A percentile compares a stretch with the other conserved stretches of the same genome.
phyloP scores from a whole-genome alignment of 2,329 filamentous ascomycete species.

The Sclerotinia glacialis region DNA sequence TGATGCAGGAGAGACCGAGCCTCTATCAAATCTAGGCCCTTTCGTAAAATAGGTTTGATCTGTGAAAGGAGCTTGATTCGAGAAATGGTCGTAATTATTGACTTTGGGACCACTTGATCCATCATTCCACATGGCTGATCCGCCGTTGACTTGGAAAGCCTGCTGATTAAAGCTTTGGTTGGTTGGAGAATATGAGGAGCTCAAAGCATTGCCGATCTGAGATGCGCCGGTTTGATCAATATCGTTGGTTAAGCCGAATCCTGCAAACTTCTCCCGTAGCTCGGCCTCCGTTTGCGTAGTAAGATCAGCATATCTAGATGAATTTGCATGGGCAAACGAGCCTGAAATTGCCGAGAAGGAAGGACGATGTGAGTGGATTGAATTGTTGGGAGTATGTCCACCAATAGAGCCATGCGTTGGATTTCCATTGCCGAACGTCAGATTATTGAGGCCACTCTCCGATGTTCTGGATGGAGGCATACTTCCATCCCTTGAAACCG shows the following conservation, averaged over 20 bases:
- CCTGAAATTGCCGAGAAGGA: constrained; percentile 46
- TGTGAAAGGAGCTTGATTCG: constrained; percentile 34
- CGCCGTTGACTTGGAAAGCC: constrained; percentile 29
- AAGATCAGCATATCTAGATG: constrained; percentile 36
- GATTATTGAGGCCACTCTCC: constrained; percentile 42
- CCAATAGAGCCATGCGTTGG: constrained; percentile 35
- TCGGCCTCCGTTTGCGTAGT: constrained; percentile 33
- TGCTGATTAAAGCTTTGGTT: constrained; percentile 32
- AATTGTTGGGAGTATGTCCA: constrained; percentile 45
- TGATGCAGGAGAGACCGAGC: constrained; percentile 36
- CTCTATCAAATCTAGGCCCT: constrained; percentile 34
- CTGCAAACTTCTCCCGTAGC: constrained; percentile 35
- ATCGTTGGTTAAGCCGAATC: constrained; percentile 32
- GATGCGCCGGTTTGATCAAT: constrained; percentile 28
- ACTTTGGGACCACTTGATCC: constrained; percentile 29
- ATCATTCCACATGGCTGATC: constrained; percentile 36
- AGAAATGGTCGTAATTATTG: constrained; percentile 32
- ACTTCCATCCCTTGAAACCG: constrained; percentile 52
- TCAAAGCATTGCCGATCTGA: constrained; percentile 28
- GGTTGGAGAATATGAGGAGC: constrained; percentile 34
- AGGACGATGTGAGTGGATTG: constrained; percentile 49
- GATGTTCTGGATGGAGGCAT: constrained; percentile 56
- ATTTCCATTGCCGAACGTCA: constrained; percentile 30
- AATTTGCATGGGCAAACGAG: constrained; percentile 49
- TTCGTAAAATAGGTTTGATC: constrained; percentile 37